phyloP scores from a whole-genome alignment of 2,329 filamentous ascomycete species.

The Fusarium sp. region DNA sequence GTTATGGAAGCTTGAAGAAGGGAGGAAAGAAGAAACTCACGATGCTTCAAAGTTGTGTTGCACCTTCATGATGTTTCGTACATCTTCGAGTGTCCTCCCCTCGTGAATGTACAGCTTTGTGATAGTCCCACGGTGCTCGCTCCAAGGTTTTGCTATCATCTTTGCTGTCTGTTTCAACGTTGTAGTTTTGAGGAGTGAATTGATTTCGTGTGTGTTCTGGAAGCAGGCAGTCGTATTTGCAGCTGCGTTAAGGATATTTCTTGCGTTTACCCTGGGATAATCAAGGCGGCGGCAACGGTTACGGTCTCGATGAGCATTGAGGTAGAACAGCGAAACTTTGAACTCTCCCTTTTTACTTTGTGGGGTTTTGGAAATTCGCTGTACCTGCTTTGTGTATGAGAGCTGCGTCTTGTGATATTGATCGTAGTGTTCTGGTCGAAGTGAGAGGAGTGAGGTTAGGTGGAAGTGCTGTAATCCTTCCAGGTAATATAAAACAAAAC shows the following conservation, averaged over 20 bases:
- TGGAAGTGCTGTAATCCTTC: constrained; percentile 43
- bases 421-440: neutral
- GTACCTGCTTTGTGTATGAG: neutral
- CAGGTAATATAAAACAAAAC: neutral
- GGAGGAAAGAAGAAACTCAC: constrained; percentile 46
- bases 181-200: neutral
- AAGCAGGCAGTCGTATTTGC: constrained; percentile 2
- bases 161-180: neutral
- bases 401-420: neutral
- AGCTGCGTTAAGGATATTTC: constrained; percentile 6
- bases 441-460: neutral
- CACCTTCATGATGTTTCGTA: constrained; percentile 57
- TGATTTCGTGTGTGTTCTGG: neutral
- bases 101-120: constrained; percentile 57
- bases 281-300: constrained; percentile 37
- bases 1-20: neutral
- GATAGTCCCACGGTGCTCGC: constrained; percentile 54
- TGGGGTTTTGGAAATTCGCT: neutral
- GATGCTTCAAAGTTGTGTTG: constrained; percentile 59
- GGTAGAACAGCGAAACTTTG: constrained; percentile 3
- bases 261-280: constrained; percentile 39
- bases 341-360: neutral
- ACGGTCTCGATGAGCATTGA: constrained; percentile 33
- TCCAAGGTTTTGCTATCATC: constrained; percentile 62
- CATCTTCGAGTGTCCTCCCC: constrained; percentile 57